Base-by-base conservation (phyloP, 306 rosid species). In the Astragalus membranaceus region DNA sequence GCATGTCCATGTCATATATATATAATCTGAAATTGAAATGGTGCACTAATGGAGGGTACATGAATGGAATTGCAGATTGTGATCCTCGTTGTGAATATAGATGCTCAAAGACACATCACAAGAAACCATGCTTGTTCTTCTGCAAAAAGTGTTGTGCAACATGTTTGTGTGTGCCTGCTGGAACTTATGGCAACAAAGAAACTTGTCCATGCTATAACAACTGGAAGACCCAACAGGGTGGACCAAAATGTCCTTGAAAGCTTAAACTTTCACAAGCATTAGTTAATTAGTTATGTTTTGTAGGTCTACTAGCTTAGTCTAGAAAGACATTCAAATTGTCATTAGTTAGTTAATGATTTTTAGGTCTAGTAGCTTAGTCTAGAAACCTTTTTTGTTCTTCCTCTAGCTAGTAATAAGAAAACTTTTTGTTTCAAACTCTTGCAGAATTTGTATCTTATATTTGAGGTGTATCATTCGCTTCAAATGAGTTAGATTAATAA, bases 131-230 rank as follows among this genome's bases (percentile, higher is more conserved):
- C 73, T 7, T 88, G 85, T 85, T 79, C 83, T 88, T 81, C 78
- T 85, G 88, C 69, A 68, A 80, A 5, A 84, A 88, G 72, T 88
- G 91, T 10, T 88, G 95, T 55, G 86, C 88, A 0, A 78, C 73
- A 58, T 88, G 95, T 59, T 56, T 88, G 63, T 86, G 95, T 68
- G 95, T 86, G 14, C 91, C 95, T 53, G 85, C 86, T 0, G 91
- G 95, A 26, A 84, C 91, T n/a, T 88, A 86, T 42, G 91, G 95
- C 58, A 88, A 88, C 81, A 88, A 88, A 71, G 85, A 84, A 61
- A 49, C 60, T 5, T 88, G 91, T 64, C 91, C 95, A 53, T 86
- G 95, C 82, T 88, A 88, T 64, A 76, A 86, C 29, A 76, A 86
- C 56, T 88, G 95, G 95, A 88, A 86, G 86, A 86, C 87, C 72